These are phyloP conservation scores for Spathaspora gorwiae DNA, from an alignment of 805 yeast species.

Conservation along the genomic window DNA sequence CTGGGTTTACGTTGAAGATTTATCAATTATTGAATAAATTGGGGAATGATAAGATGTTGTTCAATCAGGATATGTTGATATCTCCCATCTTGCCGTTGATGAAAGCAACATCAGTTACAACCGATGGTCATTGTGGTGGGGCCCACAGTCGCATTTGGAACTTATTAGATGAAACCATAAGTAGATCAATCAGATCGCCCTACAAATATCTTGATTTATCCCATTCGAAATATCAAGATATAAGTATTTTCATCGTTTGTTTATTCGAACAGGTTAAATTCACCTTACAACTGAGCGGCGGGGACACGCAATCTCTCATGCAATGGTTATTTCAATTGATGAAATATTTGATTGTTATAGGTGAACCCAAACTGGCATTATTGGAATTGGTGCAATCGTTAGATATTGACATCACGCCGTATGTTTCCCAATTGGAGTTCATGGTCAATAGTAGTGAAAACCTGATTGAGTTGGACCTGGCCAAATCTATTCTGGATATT, in stretches of 20 bases:
- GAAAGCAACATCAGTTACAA: conserved; percentile 40
- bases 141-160: conserved; percentile 44
- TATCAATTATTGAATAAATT: conserved; percentile 46
- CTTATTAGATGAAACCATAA: conserved; percentile 69
- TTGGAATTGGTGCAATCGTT: conserved; percentile 8
- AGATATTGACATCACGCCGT: background rate
- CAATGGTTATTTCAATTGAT: conserved; percentile 51
- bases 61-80: conserved; percentile 44
- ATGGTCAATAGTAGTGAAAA: conserved; percentile 11
- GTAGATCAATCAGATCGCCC: conserved; percentile 70
- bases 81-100: conserved; percentile 56
- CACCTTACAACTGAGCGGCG: conserved; percentile 26
- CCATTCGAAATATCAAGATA: conserved; percentile 23
- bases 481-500: conserved; percentile 19
- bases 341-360: conserved; percentile 47
- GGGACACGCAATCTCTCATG: conserved; percentile 14
- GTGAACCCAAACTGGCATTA: conserved; percentile 47
- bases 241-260: conserved; percentile 30
- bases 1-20: conserved; percentile 37
- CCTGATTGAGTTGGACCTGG: conserved; percentile 18
- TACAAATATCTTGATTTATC: conserved; percentile 73
- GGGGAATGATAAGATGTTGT: conserved; percentile 44
- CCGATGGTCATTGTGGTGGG: too few species aligned
- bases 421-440: background rate
- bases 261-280: conserved; percentile 66